Base-by-base conservation (phyloP, 345 rosid genomes). In the Diplotaxis tenuifolia region DNA sequence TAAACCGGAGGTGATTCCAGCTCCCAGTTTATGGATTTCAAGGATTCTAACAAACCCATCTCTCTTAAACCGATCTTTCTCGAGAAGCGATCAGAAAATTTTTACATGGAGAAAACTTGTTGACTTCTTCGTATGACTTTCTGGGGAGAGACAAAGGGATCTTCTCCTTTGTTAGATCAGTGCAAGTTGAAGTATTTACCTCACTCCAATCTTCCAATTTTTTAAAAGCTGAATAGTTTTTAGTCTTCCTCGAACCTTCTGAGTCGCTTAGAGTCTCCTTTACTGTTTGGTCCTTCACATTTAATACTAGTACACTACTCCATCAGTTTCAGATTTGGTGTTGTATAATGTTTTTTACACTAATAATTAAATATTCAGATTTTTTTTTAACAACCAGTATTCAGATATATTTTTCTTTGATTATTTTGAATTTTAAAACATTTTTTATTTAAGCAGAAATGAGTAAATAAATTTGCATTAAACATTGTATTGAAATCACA, bases 1-100 rank as follows among this genome's bases (percentile, higher is more conserved):
- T 83, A 92, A 45, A 75, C 84, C 31, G 98, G 96, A 77, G 81
- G 85, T 20, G 97, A 84, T 69, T 95, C 98, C 3, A 68, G 68
- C 20, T 87, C 96, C 97, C 92, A 95, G 7, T 87, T 7, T 15
- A 81, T 80, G 63, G 85, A 81, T 75, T 82, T 74, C 72, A 84
- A 29, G 27, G 67, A 62, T 45, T 83, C 84, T 16, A 82, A 16
- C 55, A 81, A 62, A 71, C 78, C 91, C 98, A 94, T 88, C 52
- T 38, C 45, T 38, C n/a, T 38, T 38, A 29, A 29, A 38, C 45
- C 45, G 42, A 36, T 36, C 10, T 29, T 36, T 36, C 42, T 36
- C 42, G 45, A 38, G 45, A 15, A 47, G 2, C 0, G 3, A 6
- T 47, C 53, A 47, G 53, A 6, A n/a, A 47, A 47, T 15, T 47